phyloP scores from a whole-genome alignment of 2,329 filamentous ascomycete species.

The Neofusicoccum ribis region DNA sequence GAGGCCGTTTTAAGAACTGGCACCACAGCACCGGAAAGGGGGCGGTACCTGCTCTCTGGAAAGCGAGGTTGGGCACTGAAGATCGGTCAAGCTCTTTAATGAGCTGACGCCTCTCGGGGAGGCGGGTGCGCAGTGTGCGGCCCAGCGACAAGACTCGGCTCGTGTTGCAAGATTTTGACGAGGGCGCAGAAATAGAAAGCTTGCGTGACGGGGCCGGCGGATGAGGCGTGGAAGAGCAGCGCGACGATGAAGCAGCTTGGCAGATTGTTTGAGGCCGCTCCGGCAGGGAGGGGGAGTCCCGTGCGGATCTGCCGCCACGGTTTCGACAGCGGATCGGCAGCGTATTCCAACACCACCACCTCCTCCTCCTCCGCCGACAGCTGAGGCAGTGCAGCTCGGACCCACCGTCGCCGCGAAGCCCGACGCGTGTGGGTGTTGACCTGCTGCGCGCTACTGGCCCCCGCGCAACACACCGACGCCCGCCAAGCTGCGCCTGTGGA shows the following conservation, averaged over 20 bases:
- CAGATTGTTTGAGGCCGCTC: neutral
- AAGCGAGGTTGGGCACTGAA: slow-evolving; percentile 16
- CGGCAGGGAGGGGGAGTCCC: slow-evolving; percentile 13
- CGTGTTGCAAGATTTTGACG: slow-evolving; percentile 4
- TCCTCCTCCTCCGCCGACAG: neutral
- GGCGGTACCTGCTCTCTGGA: neutral
- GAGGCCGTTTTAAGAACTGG: neutral
- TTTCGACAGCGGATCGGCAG: neutral
- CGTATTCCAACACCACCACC: neutral
- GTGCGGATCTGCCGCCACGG: slow-evolving; percentile 7
- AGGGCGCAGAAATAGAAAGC: neutral
- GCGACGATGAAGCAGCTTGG: slow-evolving; percentile 12
- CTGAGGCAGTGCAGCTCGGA: neutral
- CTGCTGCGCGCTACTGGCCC: too few relatives aligned
- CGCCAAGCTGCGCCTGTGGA: neutral
- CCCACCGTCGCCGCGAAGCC: neutral
- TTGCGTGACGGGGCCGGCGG: neutral
- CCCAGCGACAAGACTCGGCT: neutral
- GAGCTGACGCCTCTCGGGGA: neutral
- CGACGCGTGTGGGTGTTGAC: neutral
- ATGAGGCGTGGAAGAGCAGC: neutral
- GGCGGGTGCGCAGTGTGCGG: neutral
- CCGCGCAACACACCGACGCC: neutral
- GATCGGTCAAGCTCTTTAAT: slow-evolving; percentile 10
- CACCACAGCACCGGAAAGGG: slow-evolving; percentile 10